These are phyloP conservation scores for Tanozyma kutaoensis DNA, from an alignment of 805 yeast genomes.

Conservation along the genomic window DNA sequence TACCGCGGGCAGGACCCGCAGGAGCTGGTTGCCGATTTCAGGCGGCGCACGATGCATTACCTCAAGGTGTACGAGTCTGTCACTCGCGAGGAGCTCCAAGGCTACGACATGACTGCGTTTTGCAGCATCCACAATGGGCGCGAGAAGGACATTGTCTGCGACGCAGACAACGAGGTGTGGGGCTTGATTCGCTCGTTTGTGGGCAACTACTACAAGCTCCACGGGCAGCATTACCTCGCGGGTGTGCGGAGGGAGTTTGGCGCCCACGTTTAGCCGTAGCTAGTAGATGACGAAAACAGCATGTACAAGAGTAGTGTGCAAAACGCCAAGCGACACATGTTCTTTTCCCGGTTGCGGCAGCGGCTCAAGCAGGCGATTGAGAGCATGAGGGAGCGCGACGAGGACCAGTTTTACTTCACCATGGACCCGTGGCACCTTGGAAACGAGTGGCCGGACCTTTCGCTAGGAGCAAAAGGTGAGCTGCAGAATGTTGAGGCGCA, in stretches of 20 bases:
- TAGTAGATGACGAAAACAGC: no score
- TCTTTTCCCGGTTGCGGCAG: no score
- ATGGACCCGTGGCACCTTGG: no score
- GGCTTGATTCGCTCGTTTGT: conserved; percentile 3
- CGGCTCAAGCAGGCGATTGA: no score
- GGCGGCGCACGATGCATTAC: conserved; percentile 42
- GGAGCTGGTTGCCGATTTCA: conserved; percentile 44
- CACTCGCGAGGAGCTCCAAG: conserved; percentile 3
- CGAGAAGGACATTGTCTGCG: not conserved
- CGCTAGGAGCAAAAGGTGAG: no score
- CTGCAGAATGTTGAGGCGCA: no score
- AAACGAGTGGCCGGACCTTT: no score
- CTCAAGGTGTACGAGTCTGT: conserved; percentile 12
- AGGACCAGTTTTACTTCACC: no score
- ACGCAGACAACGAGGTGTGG: conserved; percentile 3
- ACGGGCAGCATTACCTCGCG: conserved; percentile 7
- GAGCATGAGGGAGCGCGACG: no score
- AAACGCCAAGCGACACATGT: no score
- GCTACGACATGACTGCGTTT: conserved; percentile 2
- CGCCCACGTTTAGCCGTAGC: no score
- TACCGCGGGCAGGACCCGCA: conserved; percentile 39
- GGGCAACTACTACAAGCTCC: conserved; percentile 5
- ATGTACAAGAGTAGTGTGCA: no score
- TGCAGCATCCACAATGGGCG: conserved; percentile 5
- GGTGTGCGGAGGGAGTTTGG: conserved; percentile 4